Evolutionary conservation across 2,329 filamentous ascomycete genomes (phyloP).

Genomic region (Cladosporium sp.): DNA sequence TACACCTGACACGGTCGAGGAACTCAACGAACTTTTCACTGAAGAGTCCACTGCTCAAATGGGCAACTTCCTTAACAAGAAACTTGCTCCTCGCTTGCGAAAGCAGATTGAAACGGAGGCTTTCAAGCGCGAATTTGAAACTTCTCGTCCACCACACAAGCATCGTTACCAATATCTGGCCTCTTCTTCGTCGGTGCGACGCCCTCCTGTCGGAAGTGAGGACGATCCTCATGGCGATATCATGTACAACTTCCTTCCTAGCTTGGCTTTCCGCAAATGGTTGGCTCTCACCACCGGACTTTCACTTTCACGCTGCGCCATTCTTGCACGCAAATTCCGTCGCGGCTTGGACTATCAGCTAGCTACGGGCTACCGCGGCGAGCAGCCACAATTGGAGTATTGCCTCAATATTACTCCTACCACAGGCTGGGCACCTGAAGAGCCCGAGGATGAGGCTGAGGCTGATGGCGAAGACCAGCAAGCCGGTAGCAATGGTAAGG

Average conservation of each 20-base stretch:
- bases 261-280: conserved; percentile 83
- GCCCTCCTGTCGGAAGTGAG: conserved; percentile 20
- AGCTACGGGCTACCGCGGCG: conserved; percentile 72
- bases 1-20: conserved; percentile 83
- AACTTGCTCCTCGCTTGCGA: conserved; percentile 69
- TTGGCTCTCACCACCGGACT: conserved; percentile 77
- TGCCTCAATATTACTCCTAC: conserved; percentile 84
- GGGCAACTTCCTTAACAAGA: conserved; percentile 70
- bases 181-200: conserved; percentile 37
- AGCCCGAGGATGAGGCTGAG: conserved; percentile 41
- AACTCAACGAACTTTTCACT: conserved; percentile 73
- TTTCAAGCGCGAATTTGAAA: conserved; percentile 23
- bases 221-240: conserved; percentile 66
- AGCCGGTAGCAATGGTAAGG: conserved; percentile 12
- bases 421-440: conserved; percentile 74
- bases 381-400: conserved; percentile 75
- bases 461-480: conserved; percentile 31
- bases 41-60: conserved; percentile 82
- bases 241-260: conserved; percentile 77
- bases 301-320: conserved; percentile 66
- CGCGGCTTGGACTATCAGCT: conserved; percentile 87
- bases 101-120: conserved; percentile 62
- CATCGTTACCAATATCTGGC: conserved; percentile 80
- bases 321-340: conserved; percentile 83
- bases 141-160: conserved; percentile 84